phyloP scores from a whole-genome alignment of 192 early-diverging fungal species.

The Coemansia sp. region DNA sequence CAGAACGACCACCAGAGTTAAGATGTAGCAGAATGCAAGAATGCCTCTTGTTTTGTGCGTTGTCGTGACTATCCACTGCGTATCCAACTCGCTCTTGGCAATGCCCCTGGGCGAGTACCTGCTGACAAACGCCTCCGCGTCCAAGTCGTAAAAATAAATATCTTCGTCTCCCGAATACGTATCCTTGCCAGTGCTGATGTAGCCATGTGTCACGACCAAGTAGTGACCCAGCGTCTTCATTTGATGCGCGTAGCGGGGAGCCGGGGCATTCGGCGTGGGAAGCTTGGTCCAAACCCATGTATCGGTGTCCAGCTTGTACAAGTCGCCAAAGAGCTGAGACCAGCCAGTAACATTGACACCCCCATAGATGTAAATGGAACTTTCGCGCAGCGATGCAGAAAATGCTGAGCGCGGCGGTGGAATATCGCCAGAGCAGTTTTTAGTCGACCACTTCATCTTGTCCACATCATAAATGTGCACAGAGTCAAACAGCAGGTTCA shows the following conservation, averaged over 20 bases:
- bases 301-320: slow-evolving; percentile 35
- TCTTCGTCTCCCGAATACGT: slow-evolving; percentile 14
- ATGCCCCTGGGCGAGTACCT: slow-evolving; percentile 32
- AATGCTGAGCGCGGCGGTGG: slow-evolving; percentile 26
- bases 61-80: slow-evolving; percentile 21
- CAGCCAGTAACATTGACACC: slow-evolving; percentile 43
- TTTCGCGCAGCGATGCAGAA: slow-evolving; percentile 14
- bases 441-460: slow-evolving; percentile 22
- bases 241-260: slow-evolving; percentile 42
- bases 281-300: slow-evolving; percentile 39
- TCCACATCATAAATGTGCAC: slow-evolving; percentile 39
- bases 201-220: slow-evolving; percentile 38
- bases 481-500: slow-evolving; percentile 19
- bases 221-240: slow-evolving; percentile 45
- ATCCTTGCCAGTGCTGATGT: slow-evolving; percentile 4
- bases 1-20: slow-evolving; percentile 17
- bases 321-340: slow-evolving; percentile 19
- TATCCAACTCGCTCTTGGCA: slow-evolving; percentile 27
- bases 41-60: slow-evolving; percentile 19
- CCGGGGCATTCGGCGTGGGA: slow-evolving; percentile 26
- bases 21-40: slow-evolving; percentile 18
- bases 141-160: slow-evolving; percentile 48
- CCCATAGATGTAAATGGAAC: slow-evolving; percentile 33
- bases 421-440: slow-evolving; percentile 29
- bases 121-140: slow-evolving; percentile 24